phyloP scores from a whole-genome alignment of 768 basidiomycete genomes.

The Boletus sp. region DNA sequence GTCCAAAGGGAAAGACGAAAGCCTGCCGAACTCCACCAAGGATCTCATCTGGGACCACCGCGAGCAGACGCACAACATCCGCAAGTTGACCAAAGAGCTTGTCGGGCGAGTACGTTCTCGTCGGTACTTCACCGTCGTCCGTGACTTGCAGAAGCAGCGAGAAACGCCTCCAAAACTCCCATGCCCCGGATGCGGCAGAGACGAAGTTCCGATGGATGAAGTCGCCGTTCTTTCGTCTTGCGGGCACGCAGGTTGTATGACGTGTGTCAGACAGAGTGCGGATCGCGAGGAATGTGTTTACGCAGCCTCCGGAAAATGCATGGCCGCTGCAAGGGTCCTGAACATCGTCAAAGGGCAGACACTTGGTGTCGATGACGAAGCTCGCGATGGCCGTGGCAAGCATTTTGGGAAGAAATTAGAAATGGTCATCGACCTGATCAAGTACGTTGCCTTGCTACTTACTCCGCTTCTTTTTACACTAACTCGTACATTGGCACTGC shows the following conservation, averaged over 20 bases:
- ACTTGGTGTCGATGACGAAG: conserved; percentile 75
- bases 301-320: conserved; percentile 63
- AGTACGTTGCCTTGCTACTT: conserved; percentile 41
- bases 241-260: conserved; percentile 81
- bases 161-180: conserved; percentile 54
- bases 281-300: conserved; percentile 81
- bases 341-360: conserved; percentile 81
- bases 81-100: conserved; percentile 82
- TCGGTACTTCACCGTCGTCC: conserved; percentile 89
- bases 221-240: conserved; percentile 88
- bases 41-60: conserved; percentile 77
- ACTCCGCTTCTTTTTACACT: background rate
- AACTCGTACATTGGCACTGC: background rate
- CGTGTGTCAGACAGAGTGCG: conserved; percentile 70
- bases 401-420: conserved; percentile 85
- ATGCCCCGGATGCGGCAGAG: conserved; percentile 60
- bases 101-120: conserved; percentile 86
- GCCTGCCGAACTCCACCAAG: conserved; percentile 51
- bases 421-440: conserved; percentile 69
- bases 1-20: conserved; percentile 52
- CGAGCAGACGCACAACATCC: conserved; percentile 83
- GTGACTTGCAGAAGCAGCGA: conserved; percentile 78
- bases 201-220: conserved; percentile 58
- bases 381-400: conserved; percentile 65
- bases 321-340: conserved; percentile 73